phyloP scores from a whole-genome alignment of 805 yeast genomes.

The Myxozyma kluyveri region DNA sequence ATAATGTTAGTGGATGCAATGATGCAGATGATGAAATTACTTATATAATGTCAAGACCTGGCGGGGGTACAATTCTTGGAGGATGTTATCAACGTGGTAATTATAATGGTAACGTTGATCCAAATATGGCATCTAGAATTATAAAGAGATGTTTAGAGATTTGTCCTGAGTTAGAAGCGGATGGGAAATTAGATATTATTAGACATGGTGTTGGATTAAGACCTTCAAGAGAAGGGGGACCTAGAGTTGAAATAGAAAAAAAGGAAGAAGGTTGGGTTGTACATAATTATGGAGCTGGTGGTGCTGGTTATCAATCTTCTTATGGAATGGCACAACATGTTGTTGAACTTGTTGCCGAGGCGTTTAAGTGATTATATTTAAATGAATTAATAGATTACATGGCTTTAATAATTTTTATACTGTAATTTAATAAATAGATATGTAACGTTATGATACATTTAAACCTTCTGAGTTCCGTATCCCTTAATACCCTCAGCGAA shows the following conservation, averaged over 20 bases:
- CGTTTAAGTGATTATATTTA: constrained; percentile 1
- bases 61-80: constrained; percentile 68
- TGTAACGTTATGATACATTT: too few species aligned
- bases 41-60: constrained; percentile 39
- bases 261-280: constrained; percentile 44
- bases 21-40: constrained; percentile 28
- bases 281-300: constrained; percentile 68
- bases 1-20: constrained; percentile 15
- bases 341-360: constrained; percentile 33
- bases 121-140: constrained; percentile 59
- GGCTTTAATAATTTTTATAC: too few species aligned
- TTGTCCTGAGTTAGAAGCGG: constrained; percentile 43
- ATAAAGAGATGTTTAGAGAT: constrained; percentile 43
- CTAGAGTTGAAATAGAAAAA: constrained; percentile 59
- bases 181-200: constrained; percentile 49
- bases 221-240: constrained; percentile 75
- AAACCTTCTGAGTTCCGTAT: constrained; percentile 68
- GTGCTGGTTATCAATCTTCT: constrained; percentile 74
- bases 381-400: neutral
- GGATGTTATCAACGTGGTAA: constrained; percentile 67
- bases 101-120: constrained; percentile 60
- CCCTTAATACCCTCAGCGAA: constrained; percentile 88
- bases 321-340: constrained; percentile 58
- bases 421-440: neutral
- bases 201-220: constrained; percentile 72